Conservation (phyloP, 1,139 yeast species). For the Suhomyces bokatorum region DNA sequence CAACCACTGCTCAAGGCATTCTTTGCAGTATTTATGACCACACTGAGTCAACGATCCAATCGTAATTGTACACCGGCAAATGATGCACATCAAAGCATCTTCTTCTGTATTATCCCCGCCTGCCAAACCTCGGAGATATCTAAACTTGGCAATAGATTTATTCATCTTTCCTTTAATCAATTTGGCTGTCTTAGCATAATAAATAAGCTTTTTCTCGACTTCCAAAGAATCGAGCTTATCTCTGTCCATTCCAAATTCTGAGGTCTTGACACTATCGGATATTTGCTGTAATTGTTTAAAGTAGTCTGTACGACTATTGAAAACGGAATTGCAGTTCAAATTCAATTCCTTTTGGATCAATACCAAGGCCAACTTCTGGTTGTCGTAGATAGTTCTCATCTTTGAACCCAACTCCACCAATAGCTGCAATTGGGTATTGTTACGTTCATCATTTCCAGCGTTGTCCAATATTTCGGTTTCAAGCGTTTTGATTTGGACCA, state of each 20-base stretch:
- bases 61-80: slow-evolving; percentile 69
- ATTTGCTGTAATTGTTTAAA: slow-evolving; percentile 81
- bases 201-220: slow-evolving; percentile 14
- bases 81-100: slow-evolving; percentile 58
- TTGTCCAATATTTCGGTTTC: slow-evolving; percentile 27
- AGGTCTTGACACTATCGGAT: slow-evolving; percentile 68
- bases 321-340: slow-evolving; percentile 59
- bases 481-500: slow-evolving; percentile 22
- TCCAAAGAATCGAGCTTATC: slow-evolving; percentile 17
- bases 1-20: slow-evolving; percentile 76
- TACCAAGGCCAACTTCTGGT: slow-evolving; percentile 41
- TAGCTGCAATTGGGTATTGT: slow-evolving; percentile 18
- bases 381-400: slow-evolving; percentile 36
- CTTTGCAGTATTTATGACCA: slow-evolving; percentile 86
- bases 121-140: slow-evolving; percentile 58
- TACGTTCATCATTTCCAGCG: slow-evolving; percentile 7
- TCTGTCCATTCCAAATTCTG: slow-evolving; percentile 23
- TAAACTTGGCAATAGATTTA: slow-evolving; percentile 52
- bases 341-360: slow-evolving; percentile 50
- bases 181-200: slow-evolving; percentile 10
- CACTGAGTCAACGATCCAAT: slow-evolving; percentile 81
- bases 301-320: slow-evolving; percentile 76
- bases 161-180: slow-evolving; percentile 27
- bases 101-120: slow-evolving; percentile 15
- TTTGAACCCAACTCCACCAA: slow-evolving; percentile 26